phyloP scores from a whole-genome alignment of 371 early-diverging fungal genomes.

The Mortierella sp. region DNA sequence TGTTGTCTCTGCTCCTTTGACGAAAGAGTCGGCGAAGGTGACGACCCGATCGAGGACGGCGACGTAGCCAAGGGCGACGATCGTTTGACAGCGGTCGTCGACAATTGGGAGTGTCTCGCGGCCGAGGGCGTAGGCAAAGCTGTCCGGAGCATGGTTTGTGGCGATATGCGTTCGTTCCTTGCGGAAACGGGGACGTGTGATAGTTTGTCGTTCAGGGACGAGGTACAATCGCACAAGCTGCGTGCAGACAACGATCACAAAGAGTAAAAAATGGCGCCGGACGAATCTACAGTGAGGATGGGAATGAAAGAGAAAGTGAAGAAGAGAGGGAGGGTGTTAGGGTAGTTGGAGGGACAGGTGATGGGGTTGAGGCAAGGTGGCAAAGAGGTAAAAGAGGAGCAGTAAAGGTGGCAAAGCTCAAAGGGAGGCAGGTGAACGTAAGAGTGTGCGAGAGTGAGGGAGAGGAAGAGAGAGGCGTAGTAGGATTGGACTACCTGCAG shows the following conservation, averaged over 20 bases:
- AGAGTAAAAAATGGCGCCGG: neutral
- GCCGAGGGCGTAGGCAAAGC: neutral
- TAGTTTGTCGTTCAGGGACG: constrained; percentile 10
- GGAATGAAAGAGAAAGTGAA: neutral
- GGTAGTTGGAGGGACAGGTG: neutral
- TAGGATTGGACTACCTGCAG: constrained; percentile 8
- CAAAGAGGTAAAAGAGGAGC: neutral
- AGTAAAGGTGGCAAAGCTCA: constrained; percentile 2
- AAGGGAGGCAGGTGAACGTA: neutral
- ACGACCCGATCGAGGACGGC: constrained; percentile 24
- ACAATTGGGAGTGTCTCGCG: no score
- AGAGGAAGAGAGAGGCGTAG: neutral
- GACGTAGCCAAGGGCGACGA: constrained; percentile 15
- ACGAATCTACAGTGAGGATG: neutral
- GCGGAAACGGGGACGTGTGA: neutral
- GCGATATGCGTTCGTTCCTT: neutral
- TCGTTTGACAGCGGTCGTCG: no score
- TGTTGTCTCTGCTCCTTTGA: constrained; percentile 34
- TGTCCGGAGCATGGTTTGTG: constrained; percentile 8
- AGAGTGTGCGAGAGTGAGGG: neutral
- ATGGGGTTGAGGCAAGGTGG: neutral
- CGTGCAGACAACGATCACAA: constrained; percentile 1
- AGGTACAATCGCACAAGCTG: constrained; percentile 12
- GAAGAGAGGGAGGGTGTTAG: neutral
- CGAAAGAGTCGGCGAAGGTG: constrained; percentile 23